Base-by-base conservation (phyloP, 345 rosid species). In the Eutrema heterophyllum region DNA sequence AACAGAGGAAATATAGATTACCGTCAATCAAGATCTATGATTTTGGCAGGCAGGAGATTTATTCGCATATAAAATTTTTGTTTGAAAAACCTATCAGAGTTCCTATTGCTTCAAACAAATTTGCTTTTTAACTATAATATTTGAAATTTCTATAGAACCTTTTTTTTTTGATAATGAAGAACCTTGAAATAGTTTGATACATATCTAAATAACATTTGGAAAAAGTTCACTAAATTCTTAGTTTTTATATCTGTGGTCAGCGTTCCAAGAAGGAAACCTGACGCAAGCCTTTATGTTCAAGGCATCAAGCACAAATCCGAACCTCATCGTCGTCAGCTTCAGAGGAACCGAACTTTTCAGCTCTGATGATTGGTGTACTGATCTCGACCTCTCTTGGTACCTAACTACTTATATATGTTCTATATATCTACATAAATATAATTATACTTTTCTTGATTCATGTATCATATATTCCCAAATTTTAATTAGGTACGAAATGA, bases 331-430 rank as follows among this genome's bases (percentile, higher is more conserved):
- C 44, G 80, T 86, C 13, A 84, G 84, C 64, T 85, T 89, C 41
- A 83, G 82, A 84, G 95, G 95, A 51, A 89, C 95, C 2, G 38
- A 63, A 11, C 88, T 88, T 29, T 87, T 87, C 49, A 61, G 79
- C 9, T 82, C 84, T 16, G 70, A 79, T 7, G 87, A 61, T 9
- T 84, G 88, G 88, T 49, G 75, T 60, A 79, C 81, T 13, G 89
- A 86, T 13, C 43, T 79, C 1, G 91, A 89, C 52, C 7, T 85
- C 51, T 86, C 91, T 3, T 89, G 94, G 94, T 87, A 59, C 6
- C 82, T 51, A 83, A 0, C 33, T 30, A 30, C 33, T 6, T 77
- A 24, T 76, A 8, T 46, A 60, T 24, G 4, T 62, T 61, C 4
- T 76, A 81, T 48, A 78, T 21, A 75, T 79, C 11, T 10, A 36